Base-by-base conservation (phyloP, 1,139 yeast genomes). In the Starmera stellimalicola region DNA sequence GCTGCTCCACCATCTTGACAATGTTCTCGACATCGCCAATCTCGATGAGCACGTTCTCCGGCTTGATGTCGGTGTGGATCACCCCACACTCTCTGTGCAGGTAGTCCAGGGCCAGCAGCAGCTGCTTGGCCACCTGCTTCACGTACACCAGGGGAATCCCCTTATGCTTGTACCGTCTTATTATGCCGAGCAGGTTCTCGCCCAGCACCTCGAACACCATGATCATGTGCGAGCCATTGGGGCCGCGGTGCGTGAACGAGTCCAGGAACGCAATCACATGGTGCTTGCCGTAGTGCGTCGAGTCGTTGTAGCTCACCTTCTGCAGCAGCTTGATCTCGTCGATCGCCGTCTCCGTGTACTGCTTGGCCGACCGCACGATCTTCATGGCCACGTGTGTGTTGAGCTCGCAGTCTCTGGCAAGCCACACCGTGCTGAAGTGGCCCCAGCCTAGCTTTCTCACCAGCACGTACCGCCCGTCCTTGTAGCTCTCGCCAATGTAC, bases 161-260 rank as follows among this genome's bases (percentile, higher is more conserved):
- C 35, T 82, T 70, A 52, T 77, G 81, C 38, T 68, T 65, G 39
- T 69, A 78, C 43, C 77, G 67, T 43, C 77, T 65, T 33, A 79
- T 70, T 46, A 81, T 59, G 33, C 80, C 78, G 37, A 80, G 55
- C 52, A 81, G 59, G 50, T 79, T 80, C 49, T 81, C 93, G n/a
- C 93, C 93, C 37, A 81, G 57, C 1, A 80, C 83, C 57, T 81
- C 91, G 50, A 81, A 80, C 2, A 79, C 84, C 91, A 81, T 76
- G 31, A 81, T 82, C 10, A 80, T 73, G 53, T 81, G 93, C 11
- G 68, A 65, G 0, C 93, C 93, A 52, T 81, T 77, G 2, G 85
- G 84, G 0, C 93, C 93, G 10, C 56, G 57, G 45, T 80, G 82
- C 14, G 68, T 63, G 46, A 81, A 81, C 37, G 78, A 72, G 51